A percentile compares a stretch with the other conserved stretches of the same genome.
phyloP scores from a whole-genome alignment of 805 yeast genomes.

The Barnettozyma siamensis region DNA sequence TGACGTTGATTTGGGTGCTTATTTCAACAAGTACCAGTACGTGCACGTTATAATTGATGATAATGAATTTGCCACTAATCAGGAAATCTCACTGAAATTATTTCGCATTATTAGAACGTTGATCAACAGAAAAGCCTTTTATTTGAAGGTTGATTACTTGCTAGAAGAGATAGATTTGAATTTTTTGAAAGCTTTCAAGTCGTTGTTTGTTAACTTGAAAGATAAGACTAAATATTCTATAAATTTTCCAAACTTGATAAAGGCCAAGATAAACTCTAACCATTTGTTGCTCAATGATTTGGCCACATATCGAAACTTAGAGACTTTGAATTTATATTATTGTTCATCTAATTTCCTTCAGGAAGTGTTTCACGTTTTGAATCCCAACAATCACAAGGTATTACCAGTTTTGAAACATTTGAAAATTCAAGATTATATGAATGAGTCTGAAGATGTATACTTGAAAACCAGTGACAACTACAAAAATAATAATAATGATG shows the following conservation, averaged over 20 bases:
- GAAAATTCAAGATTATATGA: conserved; percentile 24
- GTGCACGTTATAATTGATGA: conserved; percentile 12
- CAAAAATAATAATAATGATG: conserved; percentile 16
- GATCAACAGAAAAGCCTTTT: conserved; percentile 6
- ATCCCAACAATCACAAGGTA: conserved; percentile 8
- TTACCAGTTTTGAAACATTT: conserved; percentile 16
- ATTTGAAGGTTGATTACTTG: conserved; percentile 11
- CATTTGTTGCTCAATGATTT: conserved; percentile 15
- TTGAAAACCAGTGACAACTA: conserved; percentile 19
- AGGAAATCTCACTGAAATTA: conserved; percentile 5
- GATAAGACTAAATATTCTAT: not conserved
- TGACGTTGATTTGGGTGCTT: conserved; percentile 2
- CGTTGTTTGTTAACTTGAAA: conserved; percentile 11
- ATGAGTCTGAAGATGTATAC: conserved; percentile 22
- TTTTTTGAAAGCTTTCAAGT: conserved; percentile 21
- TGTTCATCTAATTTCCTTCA: conserved; percentile 23
- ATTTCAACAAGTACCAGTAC: conserved; percentile 16
- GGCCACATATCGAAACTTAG: conserved; percentile 10
- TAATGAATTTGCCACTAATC: conserved; percentile 11
- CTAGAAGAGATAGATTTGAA: conserved; percentile 14
- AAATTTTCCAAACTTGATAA: conserved; percentile 10
- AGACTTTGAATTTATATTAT: conserved; percentile 17
- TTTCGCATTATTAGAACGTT: conserved; percentile 5
- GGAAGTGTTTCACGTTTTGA: conserved; percentile 16
- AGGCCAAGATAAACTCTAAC: conserved; percentile 19